Evolutionary conservation across 2,329 filamentous ascomycete genomes (phyloP).

Genomic region (Diaporthe velutina): DNA sequence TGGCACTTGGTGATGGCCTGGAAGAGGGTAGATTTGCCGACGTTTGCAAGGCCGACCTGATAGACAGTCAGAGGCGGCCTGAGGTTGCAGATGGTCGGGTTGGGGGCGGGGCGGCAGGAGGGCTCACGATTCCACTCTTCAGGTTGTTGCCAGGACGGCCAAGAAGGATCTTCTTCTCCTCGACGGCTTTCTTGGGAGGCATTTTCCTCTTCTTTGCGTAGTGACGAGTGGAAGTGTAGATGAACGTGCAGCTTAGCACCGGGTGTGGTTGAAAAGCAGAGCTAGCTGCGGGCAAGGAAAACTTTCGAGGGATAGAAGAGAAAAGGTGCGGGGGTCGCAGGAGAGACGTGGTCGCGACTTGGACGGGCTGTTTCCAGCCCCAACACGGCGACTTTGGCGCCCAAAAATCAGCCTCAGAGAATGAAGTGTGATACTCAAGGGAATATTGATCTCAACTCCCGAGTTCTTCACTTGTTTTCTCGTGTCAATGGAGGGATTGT

Average conservation of each 20-base stretch:
- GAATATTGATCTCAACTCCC: conserved; percentile 19
- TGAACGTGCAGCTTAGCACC: conserved; percentile 64
- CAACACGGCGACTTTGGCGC: conserved; percentile 39
- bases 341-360: conserved; percentile 58
- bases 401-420: conserved; percentile 19
- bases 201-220: conserved; percentile 79
- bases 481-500: conserved; percentile 20
- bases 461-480: conserved; percentile 6
- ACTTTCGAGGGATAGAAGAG: conserved; percentile 65
- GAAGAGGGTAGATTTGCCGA: conserved; percentile 99
- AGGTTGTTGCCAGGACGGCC: conserved; percentile 97
- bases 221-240: conserved; percentile 63
- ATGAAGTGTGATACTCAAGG: conserved; percentile 7
- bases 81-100: conserved; percentile 42
- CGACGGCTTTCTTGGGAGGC: conserved; percentile 93
- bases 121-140: conserved; percentile 96
- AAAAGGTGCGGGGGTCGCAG: conserved; percentile 56
- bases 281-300: conserved; percentile 73
- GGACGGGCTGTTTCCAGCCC: conserved; percentile 58
- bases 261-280: conserved; percentile 70
- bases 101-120: conserved; percentile 39
- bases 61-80: conserved; percentile 54
- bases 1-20: conserved; percentile 99
- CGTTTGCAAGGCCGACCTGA: conserved; percentile 97
- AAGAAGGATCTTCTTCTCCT: conserved; percentile 96